Evolutionary conservation across 257 asterid genomes (phyloP).

Genomic region (Petunia axillaris): DNA sequence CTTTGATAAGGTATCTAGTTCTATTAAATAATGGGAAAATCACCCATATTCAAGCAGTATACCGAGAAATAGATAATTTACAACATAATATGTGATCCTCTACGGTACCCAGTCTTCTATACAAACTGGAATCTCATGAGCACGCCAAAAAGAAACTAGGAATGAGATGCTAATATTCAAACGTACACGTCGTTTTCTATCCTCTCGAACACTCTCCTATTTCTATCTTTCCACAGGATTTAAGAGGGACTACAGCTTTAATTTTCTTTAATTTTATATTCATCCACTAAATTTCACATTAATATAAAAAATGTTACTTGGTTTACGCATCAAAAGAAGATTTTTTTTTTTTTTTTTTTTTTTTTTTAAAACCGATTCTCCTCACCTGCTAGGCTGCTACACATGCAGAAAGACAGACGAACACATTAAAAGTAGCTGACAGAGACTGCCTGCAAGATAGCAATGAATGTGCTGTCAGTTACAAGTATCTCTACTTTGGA

Average conservation of each 20-base stretch:
- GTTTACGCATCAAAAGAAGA: neutral
- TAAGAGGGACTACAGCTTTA: neutral
- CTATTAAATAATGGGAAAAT: too few species aligned
- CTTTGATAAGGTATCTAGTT: neutral
- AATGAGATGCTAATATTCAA: too few species aligned
- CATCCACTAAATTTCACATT: constrained; percentile 14
- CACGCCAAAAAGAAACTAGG: too few species aligned
- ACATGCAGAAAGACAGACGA: too few species aligned
- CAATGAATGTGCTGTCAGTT: constrained; percentile 5
- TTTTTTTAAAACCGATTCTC: neutral
- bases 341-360: neutral
- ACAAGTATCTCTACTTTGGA: neutral
- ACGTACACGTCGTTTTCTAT: too few species aligned
- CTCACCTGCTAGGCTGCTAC: neutral
- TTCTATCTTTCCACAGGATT: too few species aligned
- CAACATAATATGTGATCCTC: too few species aligned
- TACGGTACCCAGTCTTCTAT: too few species aligned
- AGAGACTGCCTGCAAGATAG: neutral
- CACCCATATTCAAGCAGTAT: too few species aligned
- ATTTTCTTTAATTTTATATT: neutral
- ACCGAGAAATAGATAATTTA: too few species aligned
- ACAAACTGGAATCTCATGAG: too few species aligned
- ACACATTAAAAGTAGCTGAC: neutral
- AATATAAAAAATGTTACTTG: neutral
- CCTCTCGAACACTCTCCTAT: too few species aligned